These are phyloP conservation scores for Alloascoidea africana DNA, from an alignment of 805 yeast genomes.

Conservation along the genomic window DNA sequence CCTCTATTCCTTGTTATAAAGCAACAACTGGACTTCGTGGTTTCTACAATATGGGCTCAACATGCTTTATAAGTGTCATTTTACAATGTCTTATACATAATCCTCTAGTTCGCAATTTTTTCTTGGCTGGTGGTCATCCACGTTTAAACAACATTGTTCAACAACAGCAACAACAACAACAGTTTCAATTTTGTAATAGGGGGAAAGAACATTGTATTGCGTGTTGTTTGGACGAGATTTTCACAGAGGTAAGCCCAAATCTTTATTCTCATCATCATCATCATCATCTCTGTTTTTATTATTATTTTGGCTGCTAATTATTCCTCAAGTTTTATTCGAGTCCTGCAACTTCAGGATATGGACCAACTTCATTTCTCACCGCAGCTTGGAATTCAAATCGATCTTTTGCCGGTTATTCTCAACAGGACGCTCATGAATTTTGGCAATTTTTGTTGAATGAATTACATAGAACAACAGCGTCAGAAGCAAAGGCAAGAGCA, in stretches of 20 bases:
- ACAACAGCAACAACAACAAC: conserved; percentile 10
- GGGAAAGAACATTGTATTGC: conserved; percentile 46
- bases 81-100: conserved; percentile 83
- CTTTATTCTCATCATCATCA: too few species aligned
- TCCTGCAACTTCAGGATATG: conserved; percentile 48
- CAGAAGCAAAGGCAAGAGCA: conserved; percentile 2
- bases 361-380: conserved; percentile 65
- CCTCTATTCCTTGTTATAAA: conserved; percentile 28
- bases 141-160: conserved; percentile 25
- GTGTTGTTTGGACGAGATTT: conserved; percentile 73
- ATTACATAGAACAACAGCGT: conserved; percentile 32
- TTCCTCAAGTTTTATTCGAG: conserved; percentile 40
- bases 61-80: conserved; percentile 93
- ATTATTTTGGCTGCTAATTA: not conserved
- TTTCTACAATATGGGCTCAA: conserved; percentile 87
- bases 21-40: conserved; percentile 78
- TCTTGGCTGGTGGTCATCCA: conserved; percentile 60
- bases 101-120: conserved; percentile 69
- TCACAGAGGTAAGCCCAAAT: conserved; percentile 27
- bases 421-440: conserved; percentile 98
- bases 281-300: too few species aligned
- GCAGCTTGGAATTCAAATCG: conserved; percentile 82
- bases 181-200: too few species aligned
- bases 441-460: conserved; percentile 86
- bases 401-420: conserved; percentile 86